Percentiles rank a stretch among this genome's conserved stretches.
phyloP scores from a whole-genome alignment of 2,329 filamentous ascomycete species.

The Bimuria novae-zelandiae region DNA sequence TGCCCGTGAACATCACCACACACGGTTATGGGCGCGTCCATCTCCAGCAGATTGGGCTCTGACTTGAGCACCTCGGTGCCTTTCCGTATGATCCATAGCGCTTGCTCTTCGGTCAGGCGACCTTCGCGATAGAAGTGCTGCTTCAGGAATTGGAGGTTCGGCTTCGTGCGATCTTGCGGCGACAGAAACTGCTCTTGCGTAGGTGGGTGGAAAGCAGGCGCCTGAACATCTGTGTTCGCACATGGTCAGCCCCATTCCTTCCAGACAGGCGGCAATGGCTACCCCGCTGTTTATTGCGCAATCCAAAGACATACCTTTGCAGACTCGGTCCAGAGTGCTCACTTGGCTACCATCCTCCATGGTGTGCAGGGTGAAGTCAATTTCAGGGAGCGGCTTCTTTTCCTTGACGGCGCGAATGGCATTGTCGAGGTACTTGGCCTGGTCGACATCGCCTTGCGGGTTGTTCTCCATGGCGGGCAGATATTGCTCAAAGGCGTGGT shows the following conservation, averaged over 20 bases:
- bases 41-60: constrained; percentile 96
- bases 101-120: constrained; percentile 94
- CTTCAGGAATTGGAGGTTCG: constrained; percentile 92
- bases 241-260: constrained; percentile 33
- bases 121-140: constrained; percentile 98
- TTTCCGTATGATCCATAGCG: constrained; percentile 88
- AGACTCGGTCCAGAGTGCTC: constrained; percentile 92
- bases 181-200: constrained; percentile 95
- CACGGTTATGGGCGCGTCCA: constrained; percentile 98
- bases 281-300: neutral
- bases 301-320: constrained; percentile 75
- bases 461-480: constrained; percentile 44
- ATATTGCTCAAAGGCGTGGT: constrained; percentile 17
- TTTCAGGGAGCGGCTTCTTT: constrained; percentile 95
- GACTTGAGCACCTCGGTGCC: constrained; percentile 85
- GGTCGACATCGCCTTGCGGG: constrained; percentile 38
- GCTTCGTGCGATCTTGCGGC: constrained; percentile 82
- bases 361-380: constrained; percentile 96
- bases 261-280: constrained; percentile 7
- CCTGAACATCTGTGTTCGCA: constrained; percentile 80
- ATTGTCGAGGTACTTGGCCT: constrained; percentile 70
- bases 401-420: constrained; percentile 88
- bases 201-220: constrained; percentile 89
- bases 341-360: constrained; percentile 98
- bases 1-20: constrained; percentile 98